Base-by-base conservation (phyloP, 2,329 filamentous ascomycete genomes). In the Paecilomyces fulvus region DNA sequence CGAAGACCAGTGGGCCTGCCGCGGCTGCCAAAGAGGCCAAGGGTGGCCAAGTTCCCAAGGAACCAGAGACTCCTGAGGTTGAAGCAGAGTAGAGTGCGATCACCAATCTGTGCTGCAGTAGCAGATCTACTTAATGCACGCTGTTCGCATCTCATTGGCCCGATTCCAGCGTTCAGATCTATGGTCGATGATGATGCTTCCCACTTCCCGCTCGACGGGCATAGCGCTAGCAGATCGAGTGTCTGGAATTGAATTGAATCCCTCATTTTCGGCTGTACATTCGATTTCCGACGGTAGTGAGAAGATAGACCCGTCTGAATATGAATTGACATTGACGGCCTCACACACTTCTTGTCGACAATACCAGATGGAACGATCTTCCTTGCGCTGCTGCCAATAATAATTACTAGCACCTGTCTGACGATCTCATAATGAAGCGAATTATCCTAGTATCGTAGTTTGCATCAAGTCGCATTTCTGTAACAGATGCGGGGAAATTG, bases 1-100 rank as follows among this genome's bases (percentile, higher is more conserved):
- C 63, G 54, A 68, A 70, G 61, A 64, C 62, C 56, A 62, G 67
- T 55, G 67, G 55, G 10, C 64, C 64, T 17, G 59, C 64, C 50
- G 61, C 59, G 8, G 55, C 59, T 33, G 64, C 64, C 4, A 60
- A 62, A 51, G 57, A 57, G 30, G 53, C 58, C 11, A 65, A 65
- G 33, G 58, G 50, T 14, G 53, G 48, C 17, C 14, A 55, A 10
- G 55, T 57, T 4, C 55, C 55, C 50, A 55, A 59, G 55, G 55
- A 59, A 49, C 52, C 49, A n/a, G 53, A 58, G 30, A 7, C 21
- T 21, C 58, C 59, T 30, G 64, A 63, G 55, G 62, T 56, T 12
- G 61, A 65, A 49, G 63, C 43, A 14, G 61, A 61, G 31, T 56
- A 56, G 23, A 43, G 37, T 17, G 14, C 37, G 37, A 43, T 43